Evolutionary conservation across 371 early-diverging fungal genomes (phyloP), one percentile per base, ranked within the genome.

Genomic region (Mucor ambiguus): DNA sequence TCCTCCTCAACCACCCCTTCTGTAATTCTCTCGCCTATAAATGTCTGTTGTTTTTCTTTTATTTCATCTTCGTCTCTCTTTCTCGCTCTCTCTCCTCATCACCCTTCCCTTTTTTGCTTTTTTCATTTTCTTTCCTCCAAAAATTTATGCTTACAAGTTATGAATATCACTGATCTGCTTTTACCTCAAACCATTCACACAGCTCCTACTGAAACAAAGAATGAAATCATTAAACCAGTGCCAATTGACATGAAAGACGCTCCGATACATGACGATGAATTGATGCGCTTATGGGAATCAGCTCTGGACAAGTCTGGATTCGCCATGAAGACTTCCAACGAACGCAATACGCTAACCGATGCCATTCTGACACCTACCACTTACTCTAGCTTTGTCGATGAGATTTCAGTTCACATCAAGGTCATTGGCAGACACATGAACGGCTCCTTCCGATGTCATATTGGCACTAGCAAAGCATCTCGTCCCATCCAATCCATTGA

Each of bases 381-480:
- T 0, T 8, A 24, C 5, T 66, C 66, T 22, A 59, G 22, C 9
- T 63, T 63, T 52, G 41, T 65, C 9, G 49, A 66, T n/a, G 67
- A 71, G 24, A 76, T 76, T 2, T 77, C 78, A 4, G 69, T 78
- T 9, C 81, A 81, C 46, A 70, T 79, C 56, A 82, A 82, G 43
- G 73, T 79, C 4, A 77, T 79, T 65, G 78, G 77, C 0, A 71
- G 80, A 43, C 79, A 82, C 30, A 79, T 76, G 70, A 76, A 78
- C 60, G 75, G 78, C 6, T 78, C 78, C 1, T 82, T 76, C 52
- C 63, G 80, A 22, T 82, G 82, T 59, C 78, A 78, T 37, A 76
- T 82, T 58, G 78, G 82, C 3, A 78, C 76, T 2, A 79, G 82
- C 49, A 82, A 82, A 67, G 66, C 74, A 35, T 76, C 79, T 29